phyloP scores from a whole-genome alignment of 495 filamentous ascomycete genomes.

The Penicillium manginii region DNA sequence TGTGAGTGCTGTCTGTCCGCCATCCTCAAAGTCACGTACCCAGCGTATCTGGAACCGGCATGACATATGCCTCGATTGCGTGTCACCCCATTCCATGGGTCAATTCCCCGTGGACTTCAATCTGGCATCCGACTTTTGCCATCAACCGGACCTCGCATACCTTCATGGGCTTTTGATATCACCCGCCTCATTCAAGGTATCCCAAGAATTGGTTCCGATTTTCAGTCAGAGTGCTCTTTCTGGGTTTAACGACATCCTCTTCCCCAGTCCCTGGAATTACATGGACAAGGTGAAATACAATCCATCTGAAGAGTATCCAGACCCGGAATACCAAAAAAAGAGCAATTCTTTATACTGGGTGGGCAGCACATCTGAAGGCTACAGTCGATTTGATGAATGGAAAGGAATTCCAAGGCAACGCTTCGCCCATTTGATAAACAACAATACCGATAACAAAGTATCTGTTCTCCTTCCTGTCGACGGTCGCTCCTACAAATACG shows the following conservation, averaged over 20 bases:
- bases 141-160: slow-evolving; percentile 76
- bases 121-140: slow-evolving; percentile 68
- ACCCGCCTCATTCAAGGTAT: slow-evolving; percentile 62
- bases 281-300: slow-evolving; percentile 51
- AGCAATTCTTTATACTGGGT: slow-evolving; percentile 56
- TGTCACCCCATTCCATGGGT: slow-evolving; percentile 67
- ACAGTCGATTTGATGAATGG: slow-evolving; percentile 56
- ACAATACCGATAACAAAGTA: slow-evolving; percentile 49
- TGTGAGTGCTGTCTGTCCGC: slow-evolving; percentile 57
- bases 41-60: slow-evolving; percentile 48
- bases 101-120: slow-evolving; percentile 69
- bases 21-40: slow-evolving; percentile 57
- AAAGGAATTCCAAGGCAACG: slow-evolving; percentile 63
- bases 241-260: slow-evolving; percentile 55
- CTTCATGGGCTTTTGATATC: slow-evolving; percentile 74
- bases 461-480: slow-evolving; percentile 44
- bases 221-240: slow-evolving; percentile 74
- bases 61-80: slow-evolving; percentile 64
- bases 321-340: slow-evolving; percentile 45
- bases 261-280: slow-evolving; percentile 55
- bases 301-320: slow-evolving; percentile 41
- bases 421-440: slow-evolving; percentile 57
- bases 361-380: slow-evolving; percentile 60
- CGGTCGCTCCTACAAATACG: slow-evolving; percentile 38
- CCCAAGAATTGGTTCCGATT: slow-evolving; percentile 67